Conservation (phyloP, 495 filamentous ascomycete species). For the Thermothielavioides terrestris region DNA sequence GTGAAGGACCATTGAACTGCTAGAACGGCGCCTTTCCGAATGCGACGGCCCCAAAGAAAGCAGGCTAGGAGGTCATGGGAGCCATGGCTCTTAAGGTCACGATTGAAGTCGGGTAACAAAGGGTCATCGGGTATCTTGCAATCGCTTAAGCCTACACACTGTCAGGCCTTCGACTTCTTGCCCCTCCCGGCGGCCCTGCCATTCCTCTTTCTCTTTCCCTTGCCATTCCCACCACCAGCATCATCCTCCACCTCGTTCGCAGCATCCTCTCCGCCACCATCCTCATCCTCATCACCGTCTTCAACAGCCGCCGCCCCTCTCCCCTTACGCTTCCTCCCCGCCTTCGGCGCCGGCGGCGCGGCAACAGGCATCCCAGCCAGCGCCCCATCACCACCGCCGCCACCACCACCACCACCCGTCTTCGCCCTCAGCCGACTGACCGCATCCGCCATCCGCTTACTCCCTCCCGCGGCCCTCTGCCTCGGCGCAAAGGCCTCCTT, state of each 20-base stretch:
- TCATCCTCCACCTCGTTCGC: slow-evolving; percentile 16
- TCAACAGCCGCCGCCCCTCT: slow-evolving; percentile 15
- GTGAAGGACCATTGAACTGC: too few relatives aligned
- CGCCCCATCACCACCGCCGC: slow-evolving; percentile 4
- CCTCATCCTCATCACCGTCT: slow-evolving; percentile 19
- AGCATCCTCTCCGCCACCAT: slow-evolving; percentile 8
- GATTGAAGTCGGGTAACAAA: background rate
- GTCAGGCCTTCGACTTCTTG: slow-evolving; percentile 29
- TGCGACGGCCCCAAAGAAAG: too few relatives aligned
- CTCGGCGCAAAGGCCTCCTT: slow-evolving; percentile 71
- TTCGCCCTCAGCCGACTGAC: slow-evolving; percentile 54
- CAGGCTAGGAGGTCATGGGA: too few relatives aligned
- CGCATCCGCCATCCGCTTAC: slow-evolving; percentile 77
- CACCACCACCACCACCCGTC: slow-evolving; percentile 10
- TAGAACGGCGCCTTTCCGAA: too few relatives aligned
- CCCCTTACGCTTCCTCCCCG: slow-evolving; percentile 20
- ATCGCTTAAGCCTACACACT: background rate
- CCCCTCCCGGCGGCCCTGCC: slow-evolving; percentile 22
- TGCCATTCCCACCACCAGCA: slow-evolving; percentile 14
- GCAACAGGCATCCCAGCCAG: slow-evolving; percentile 19
- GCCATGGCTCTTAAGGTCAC: too few relatives aligned
- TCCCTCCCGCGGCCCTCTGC: slow-evolving; percentile 49
- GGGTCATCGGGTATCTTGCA: background rate
- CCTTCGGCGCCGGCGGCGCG: slow-evolving; percentile 4
- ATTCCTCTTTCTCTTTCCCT: slow-evolving; percentile 14